Evolutionary conservation across 139 green algal genomes (phyloP).

Genomic region (Tetraselmis striata): DNA sequence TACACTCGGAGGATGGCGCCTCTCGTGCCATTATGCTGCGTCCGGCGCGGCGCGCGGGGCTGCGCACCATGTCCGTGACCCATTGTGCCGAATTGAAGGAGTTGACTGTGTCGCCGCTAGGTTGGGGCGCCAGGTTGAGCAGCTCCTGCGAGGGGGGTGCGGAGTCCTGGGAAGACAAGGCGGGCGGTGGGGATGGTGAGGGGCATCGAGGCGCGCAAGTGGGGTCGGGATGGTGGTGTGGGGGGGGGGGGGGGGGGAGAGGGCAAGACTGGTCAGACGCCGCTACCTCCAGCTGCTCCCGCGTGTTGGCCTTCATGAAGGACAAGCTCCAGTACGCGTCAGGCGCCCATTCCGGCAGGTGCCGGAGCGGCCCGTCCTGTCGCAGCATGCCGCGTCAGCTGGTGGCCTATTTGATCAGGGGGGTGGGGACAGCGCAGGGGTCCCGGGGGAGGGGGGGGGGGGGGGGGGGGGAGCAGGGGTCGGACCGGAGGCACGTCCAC

Average conservation of each 20-base stretch:
- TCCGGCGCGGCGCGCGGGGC: too few relatives aligned
- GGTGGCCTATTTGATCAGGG: too few relatives aligned
- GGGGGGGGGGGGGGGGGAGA: too few relatives aligned
- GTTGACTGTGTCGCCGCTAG: not conserved
- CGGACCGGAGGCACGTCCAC: not conserved
- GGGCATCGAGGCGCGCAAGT: too few relatives aligned
- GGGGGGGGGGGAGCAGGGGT: not conserved
- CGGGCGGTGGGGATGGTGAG: not conserved
- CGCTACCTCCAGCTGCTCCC: not conserved
- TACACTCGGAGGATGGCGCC: not conserved
- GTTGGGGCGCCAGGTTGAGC: not conserved
- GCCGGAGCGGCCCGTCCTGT: not conserved
- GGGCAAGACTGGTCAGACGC: not conserved
- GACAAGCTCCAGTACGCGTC: not conserved
- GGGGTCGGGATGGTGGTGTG: too few relatives aligned
- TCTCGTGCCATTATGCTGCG: too few relatives aligned
- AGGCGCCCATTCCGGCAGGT: not conserved
- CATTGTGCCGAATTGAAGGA: not conserved
- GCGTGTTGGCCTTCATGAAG: not conserved
- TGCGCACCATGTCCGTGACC: not conserved
- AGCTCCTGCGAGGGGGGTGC: not conserved
- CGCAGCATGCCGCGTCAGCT: not conserved
- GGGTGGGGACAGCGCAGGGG: not conserved
- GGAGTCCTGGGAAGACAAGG: not conserved
- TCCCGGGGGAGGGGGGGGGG: not conserved